A percentile compares a stretch with the other conserved stretches of the same genome.
Evolutionary conservation across 305 asterid species (phyloP).

Genomic region (Solanum aculeatissimum): DNA sequence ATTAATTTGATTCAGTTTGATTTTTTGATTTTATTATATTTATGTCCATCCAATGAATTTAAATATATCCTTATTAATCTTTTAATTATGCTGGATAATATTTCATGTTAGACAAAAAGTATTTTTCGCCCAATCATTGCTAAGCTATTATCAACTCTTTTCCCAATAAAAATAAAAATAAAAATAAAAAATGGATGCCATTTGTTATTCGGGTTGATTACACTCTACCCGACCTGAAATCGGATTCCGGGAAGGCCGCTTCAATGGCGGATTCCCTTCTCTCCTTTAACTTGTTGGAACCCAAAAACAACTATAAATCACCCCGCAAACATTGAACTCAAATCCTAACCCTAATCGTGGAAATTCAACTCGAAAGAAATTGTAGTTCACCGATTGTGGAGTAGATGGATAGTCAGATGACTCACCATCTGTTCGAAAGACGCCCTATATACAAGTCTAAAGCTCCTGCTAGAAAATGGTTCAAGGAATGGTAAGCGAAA

Average conservation of each 20-base stretch:
- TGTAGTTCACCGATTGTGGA: background rate
- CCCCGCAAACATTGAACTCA: background rate
- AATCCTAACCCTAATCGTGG: background rate
- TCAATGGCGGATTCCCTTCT: background rate
- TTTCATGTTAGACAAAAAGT: no score
- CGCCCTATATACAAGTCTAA: conserved; percentile 59
- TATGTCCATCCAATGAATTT: no score
- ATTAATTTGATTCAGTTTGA: no score
- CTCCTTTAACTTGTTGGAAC: background rate
- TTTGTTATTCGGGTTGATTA: background rate
- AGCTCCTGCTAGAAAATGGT: conserved; percentile 67
- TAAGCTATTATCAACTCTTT: background rate
- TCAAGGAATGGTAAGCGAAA: conserved; percentile 58
- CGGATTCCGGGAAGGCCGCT: background rate
- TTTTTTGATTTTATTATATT: no score
- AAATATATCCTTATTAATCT: no score
- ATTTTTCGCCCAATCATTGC: no score
- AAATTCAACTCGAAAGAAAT: background rate
- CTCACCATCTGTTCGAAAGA: conserved; percentile 48
- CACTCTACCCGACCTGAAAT: background rate
- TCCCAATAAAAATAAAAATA: background rate
- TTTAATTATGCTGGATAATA: no score
- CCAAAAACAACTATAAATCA: background rate
- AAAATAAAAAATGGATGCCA: background rate
- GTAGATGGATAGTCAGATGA: conserved; percentile 53